Percentiles rank a stretch among this genome's conserved stretches.
phyloP scores from a whole-genome alignment of 768 basidiomycete genomes.

The Tylopilus sp. region DNA sequence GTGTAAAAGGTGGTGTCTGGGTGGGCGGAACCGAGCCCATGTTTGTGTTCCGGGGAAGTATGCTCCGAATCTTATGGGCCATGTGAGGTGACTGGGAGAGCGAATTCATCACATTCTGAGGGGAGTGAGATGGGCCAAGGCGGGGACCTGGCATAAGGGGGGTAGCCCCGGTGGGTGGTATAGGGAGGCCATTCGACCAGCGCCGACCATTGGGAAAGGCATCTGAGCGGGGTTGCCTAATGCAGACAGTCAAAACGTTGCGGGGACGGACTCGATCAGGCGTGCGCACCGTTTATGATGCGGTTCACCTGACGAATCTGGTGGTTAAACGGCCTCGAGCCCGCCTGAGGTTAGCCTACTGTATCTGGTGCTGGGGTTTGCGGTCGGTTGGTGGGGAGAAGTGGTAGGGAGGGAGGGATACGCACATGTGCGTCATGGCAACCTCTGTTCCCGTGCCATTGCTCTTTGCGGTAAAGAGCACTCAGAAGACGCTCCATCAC shows the following conservation, averaged over 20 bases:
- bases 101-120: conserved; percentile 43
- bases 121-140: conserved; percentile 34
- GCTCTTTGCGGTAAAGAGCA: conserved; percentile 79
- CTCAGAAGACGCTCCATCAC: conserved; percentile 91
- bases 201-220: conserved; percentile 25
- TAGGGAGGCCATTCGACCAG: conserved; percentile 46
- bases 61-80: conserved; percentile 43
- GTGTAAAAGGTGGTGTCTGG: conserved; percentile 42
- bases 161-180: conserved; percentile 23
- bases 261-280: conserved; percentile 7
- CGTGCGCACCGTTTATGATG: conserved; percentile 35
- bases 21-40: conserved; percentile 36
- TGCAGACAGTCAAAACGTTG: conserved; percentile 27
- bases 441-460: conserved; percentile 61
- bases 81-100: conserved; percentile 54
- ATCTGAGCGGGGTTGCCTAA: conserved; percentile 25
- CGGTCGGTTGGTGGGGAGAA: conserved; percentile 12
- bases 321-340: conserved; percentile 22
- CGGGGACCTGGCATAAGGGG: conserved; percentile 35
- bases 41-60: conserved; percentile 46
- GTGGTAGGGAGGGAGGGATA: conserved; percentile 5
- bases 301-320: conserved; percentile 27
- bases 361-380: conserved; percentile 39
- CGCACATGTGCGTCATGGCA: conserved; percentile 67
- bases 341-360: conserved; percentile 32